These are phyloP conservation scores for Vachellia pachyceras DNA, from an alignment of 306 rosid species.

Conservation along the genomic window DNA sequence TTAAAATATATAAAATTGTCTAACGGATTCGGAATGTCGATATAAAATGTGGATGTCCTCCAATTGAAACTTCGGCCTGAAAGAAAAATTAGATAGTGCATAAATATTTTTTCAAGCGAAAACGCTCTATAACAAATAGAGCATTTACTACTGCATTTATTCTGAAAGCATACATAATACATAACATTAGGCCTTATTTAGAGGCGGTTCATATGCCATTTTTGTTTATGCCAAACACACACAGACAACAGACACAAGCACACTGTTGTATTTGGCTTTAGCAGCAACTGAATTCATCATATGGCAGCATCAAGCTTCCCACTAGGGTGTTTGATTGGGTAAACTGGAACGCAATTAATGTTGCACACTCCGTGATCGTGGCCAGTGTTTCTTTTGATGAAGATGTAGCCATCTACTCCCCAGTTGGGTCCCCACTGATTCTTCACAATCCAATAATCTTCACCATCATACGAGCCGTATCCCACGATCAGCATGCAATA, in stretches of 20 bases:
- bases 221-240: neutral
- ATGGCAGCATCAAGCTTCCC: neutral
- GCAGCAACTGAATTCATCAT: neutral
- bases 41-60: no score
- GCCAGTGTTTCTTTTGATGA: constrained; percentile 52
- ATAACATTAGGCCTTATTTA: neutral
- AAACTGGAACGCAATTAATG: constrained; percentile 50
- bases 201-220: neutral
- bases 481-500: constrained; percentile 55
- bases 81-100: no score
- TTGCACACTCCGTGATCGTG: constrained; percentile 50
- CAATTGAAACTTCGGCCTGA: no score
- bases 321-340: neutral
- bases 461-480: constrained; percentile 46
- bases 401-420: constrained; percentile 52
- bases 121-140: neutral
- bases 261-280: neutral
- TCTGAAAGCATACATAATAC: neutral
- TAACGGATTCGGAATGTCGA: no score
- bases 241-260: neutral
- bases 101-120: no score
- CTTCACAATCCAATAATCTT: constrained; percentile 16
- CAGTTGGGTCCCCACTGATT: constrained; percentile 27
- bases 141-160: neutral
- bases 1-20: no score